Conservation (phyloP, 495 filamentous ascomycete species). For the Daldinia caldariorum region DNA sequence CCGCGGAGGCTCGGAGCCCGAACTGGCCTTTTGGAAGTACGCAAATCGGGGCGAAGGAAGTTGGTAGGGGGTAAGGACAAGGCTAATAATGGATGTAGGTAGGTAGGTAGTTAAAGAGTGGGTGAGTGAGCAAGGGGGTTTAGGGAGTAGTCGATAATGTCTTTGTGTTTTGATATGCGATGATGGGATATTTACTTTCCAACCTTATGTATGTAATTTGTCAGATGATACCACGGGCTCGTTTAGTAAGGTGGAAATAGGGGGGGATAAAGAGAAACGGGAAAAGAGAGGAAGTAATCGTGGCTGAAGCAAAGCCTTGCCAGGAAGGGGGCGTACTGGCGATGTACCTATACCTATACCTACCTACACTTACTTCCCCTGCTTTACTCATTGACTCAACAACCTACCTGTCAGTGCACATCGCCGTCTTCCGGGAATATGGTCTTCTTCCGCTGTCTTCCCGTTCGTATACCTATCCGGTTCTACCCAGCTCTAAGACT, state of each 20-base stretch:
- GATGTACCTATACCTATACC: constrained; percentile 11
- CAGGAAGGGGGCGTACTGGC: neutral
- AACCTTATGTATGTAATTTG: constrained; percentile 3
- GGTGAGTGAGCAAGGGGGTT: neutral
- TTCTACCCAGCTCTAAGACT: neutral
- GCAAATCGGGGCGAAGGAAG: too few species aligned
- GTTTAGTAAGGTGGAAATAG: neutral
- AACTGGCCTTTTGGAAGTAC: constrained; percentile 37
- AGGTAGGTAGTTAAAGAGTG: too few species aligned
- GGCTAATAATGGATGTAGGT: too few species aligned
- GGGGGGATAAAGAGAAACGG: neutral
- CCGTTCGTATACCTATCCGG: neutral
- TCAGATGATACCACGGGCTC: neutral
- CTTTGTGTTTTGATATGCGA: neutral
- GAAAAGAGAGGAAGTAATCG: neutral
- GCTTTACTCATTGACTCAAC: neutral
- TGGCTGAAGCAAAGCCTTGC: constrained; percentile 5
- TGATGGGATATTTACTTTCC: neutral
- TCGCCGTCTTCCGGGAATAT: too few species aligned
- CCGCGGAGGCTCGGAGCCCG: constrained; percentile 6
- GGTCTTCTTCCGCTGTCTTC: neutral
- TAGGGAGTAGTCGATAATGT: neutral
- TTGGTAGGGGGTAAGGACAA: too few species aligned
- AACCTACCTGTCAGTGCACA: neutral
- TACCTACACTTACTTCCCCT: neutral